Evolutionary conservation across 768 basidiomycete genomes (phyloP).

Genomic region (Hortiboletus campestris): DNA sequence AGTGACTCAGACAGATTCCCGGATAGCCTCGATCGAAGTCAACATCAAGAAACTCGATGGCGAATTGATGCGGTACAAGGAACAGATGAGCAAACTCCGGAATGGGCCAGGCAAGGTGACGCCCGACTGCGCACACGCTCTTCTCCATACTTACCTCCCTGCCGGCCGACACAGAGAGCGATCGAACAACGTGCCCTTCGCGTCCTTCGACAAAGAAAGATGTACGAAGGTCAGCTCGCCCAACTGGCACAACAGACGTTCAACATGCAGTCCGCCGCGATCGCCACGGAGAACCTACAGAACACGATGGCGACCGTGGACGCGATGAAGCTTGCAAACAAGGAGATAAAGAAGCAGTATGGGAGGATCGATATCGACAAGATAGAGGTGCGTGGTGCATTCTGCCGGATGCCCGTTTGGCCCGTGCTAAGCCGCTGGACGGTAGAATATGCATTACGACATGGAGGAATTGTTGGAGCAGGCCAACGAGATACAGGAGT

Average conservation of each 20-base stretch:
- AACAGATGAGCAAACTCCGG: constrained; percentile 92
- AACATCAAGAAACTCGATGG: constrained; percentile 96
- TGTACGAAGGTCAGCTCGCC: constrained; percentile 91
- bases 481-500: constrained; percentile 97
- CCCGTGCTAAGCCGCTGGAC: neutral
- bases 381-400: constrained; percentile 73
- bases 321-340: constrained; percentile 94
- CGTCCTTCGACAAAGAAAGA: constrained; percentile 90
- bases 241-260: constrained; percentile 94
- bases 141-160: neutral
- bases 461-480: constrained; percentile 98
- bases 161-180: constrained; percentile 54
- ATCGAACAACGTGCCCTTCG: constrained; percentile 93
- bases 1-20: constrained; percentile 70
- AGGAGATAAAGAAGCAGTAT: constrained; percentile 95
- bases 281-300: constrained; percentile 95
- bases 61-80: constrained; percentile 87
- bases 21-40: constrained; percentile 88
- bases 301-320: constrained; percentile 99
- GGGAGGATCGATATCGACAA: constrained; percentile 97
- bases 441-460: constrained; percentile 90
- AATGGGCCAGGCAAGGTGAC: constrained; percentile 92
- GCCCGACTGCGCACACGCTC: neutral
- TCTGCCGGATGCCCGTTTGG: neutral
- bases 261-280: constrained; percentile 96